phyloP scores from a whole-genome alignment of 2,329 filamentous ascomycete genomes.

The Pezicula neosporulosa region DNA sequence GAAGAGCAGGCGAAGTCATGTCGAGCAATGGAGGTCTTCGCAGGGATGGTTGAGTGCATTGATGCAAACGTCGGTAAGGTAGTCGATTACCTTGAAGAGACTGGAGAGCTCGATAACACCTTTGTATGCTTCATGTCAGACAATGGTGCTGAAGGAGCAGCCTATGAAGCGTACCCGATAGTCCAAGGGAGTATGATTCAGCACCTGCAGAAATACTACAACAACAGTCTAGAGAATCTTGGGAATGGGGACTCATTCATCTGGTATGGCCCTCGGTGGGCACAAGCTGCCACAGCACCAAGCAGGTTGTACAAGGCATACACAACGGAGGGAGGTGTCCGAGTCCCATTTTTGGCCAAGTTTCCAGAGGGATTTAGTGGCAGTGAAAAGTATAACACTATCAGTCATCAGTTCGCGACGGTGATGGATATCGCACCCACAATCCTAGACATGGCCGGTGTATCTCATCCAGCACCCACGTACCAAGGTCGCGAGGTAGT shows the following conservation, averaged over 20 bases:
- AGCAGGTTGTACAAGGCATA: constrained; percentile 39
- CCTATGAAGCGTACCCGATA: constrained; percentile 54
- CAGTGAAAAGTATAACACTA: constrained; percentile 26
- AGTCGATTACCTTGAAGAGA: constrained; percentile 49
- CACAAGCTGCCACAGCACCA: constrained; percentile 43
- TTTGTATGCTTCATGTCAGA: constrained; percentile 61
- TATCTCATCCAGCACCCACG: constrained; percentile 24
- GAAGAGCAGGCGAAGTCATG: constrained; percentile 44
- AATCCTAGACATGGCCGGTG: constrained; percentile 30
- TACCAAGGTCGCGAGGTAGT: constrained; percentile 28
- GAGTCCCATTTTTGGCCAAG: constrained; percentile 33
- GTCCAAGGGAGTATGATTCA: constrained; percentile 50
- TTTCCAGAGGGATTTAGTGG: constrained; percentile 20
- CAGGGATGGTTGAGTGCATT: constrained; percentile 61
- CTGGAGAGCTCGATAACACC: constrained; percentile 58
- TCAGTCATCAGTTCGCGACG: constrained; percentile 28
- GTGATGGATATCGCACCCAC: constrained; percentile 36
- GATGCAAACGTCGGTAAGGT: constrained; percentile 57
- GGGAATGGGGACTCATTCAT: constrained; percentile 54
- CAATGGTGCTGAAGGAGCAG: constrained; percentile 57
- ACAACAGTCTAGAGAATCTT: constrained; percentile 54
- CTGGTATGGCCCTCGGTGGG: constrained; percentile 58
- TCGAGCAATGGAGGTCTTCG: constrained; percentile 57
- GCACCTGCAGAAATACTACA: constrained; percentile 52
- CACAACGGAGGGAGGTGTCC: constrained; percentile 35